Evolutionary conservation across 352 stramenopile genomes (phyloP).

Genomic region (Globisporangium emineosum): DNA sequence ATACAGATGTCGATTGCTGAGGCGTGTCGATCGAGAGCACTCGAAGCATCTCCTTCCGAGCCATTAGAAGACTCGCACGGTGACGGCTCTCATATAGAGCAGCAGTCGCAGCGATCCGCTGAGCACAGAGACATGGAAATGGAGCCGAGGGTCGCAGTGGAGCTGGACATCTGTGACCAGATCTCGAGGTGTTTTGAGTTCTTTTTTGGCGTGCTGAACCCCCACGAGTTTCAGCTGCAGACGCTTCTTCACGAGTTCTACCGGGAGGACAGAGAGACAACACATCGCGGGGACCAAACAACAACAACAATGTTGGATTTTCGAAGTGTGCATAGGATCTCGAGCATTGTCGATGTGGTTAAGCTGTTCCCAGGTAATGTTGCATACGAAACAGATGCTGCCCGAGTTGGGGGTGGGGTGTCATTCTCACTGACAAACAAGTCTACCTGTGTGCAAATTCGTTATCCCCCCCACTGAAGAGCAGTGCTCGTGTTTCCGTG

Average conservation of each 20-base stretch:
- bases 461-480: neutral
- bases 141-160: neutral
- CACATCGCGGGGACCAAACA: neutral
- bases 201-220: conserved; percentile 34
- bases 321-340: conserved; percentile 26
- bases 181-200: conserved; percentile 44
- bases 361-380: conserved; percentile 61
- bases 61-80: neutral
- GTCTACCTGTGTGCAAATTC: neutral
- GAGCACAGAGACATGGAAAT: neutral
- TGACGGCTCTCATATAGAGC: neutral
- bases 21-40: conserved; percentile 11
- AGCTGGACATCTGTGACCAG: conserved; percentile 19
- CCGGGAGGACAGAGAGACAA: neutral
- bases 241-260: conserved; percentile 27
- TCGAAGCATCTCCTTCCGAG: neutral
- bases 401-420: too few species aligned
- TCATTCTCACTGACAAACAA: neutral
- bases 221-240: conserved; percentile 22
- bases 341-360: conserved; percentile 33
- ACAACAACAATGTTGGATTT: conserved; percentile 15
- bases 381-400: too few species aligned
- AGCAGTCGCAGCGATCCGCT: neutral
- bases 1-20: conserved; percentile 22
- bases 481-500: conserved; percentile 64